A percentile compares a stretch with the other conserved stretches of the same genome.
phyloP scores from a whole-genome alignment of 352 stramenopile species.

The Globisporangium viniferum region DNA sequence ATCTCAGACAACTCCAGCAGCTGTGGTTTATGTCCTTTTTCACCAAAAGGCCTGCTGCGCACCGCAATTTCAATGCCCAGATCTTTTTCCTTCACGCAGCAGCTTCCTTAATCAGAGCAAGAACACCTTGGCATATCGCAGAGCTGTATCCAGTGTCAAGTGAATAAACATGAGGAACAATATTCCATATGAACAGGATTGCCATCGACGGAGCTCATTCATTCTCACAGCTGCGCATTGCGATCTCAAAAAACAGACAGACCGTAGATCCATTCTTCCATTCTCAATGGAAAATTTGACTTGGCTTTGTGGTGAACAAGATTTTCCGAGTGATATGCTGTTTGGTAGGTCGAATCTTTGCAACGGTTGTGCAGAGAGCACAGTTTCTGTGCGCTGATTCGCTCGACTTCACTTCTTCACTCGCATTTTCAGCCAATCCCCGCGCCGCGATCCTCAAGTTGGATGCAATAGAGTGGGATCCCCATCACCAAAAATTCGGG shows the following conservation, averaged over 20 bases:
- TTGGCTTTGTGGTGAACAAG: not conserved
- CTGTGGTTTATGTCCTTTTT: not conserved
- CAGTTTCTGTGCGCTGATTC: conserved; percentile 2
- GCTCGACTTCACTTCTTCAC: not conserved
- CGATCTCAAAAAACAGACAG: not conserved
- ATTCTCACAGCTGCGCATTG: not conserved
- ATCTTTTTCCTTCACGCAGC: not conserved
- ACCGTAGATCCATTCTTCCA: not conserved
- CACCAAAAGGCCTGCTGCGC: not conserved
- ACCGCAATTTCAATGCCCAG: not conserved
- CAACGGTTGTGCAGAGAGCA: not conserved
- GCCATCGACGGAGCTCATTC: not conserved
- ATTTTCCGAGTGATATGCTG: conserved; percentile 1
- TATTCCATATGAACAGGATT: not conserved
- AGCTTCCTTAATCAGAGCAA: not conserved
- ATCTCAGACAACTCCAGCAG: not conserved
- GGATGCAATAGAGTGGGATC: not conserved
- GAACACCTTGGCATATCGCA: not conserved
- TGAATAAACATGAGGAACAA: not conserved
- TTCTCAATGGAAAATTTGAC: not conserved
- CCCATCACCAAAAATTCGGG: conserved; percentile 4
- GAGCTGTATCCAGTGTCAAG: not conserved
- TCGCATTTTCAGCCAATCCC: conserved; percentile 8
- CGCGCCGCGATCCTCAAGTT: not conserved
- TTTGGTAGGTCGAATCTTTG: conserved; percentile 8